Base-by-base conservation (phyloP, 129 eudicot species). In the Lonicera japonica region DNA sequence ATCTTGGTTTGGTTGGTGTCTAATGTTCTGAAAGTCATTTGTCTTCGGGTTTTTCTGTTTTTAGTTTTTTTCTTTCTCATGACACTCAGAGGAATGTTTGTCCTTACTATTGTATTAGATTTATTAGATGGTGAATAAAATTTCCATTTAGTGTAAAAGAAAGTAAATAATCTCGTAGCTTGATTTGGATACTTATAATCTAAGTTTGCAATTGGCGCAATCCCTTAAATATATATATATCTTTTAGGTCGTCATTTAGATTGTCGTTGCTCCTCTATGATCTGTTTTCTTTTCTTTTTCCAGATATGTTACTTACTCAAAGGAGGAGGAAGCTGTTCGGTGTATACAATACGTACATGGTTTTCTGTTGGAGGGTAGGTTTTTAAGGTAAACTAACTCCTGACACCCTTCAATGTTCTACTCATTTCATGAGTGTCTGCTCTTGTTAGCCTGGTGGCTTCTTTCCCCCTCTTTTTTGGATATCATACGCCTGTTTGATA, bases 281-380 rank as follows among this genome's bases (percentile, higher is more conserved):
- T 15, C 58, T 51, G 46, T 24, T 5, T 14, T 40, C 11, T 20
- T 47, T 57, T 53, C 18, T 9, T 11, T 25, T 60, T 1, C 22
- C 54, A 88, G 94, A 75, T 88, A 88, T 77, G 63, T 88, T 71
- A 88, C 96, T 65, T 88, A 69, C 71, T 79, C 94, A 57, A 88
- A 82, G 68, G 94, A 88, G 75, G 94, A 88, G 76, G 96, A 88
- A 85, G 96, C 96, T 22, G 76, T 88, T 34, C 78, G 79, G 11
- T 88, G 96, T 68, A 88, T 88, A 69, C 96, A 88, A 54, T 79
- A 86, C 60, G 87, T 88, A 48, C 96, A 88, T 82, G 96, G 90
- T 60, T 88, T 74, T 88, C 77, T 77, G 41, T 64, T 82, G 72
- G 96, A 88, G 38, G 94, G 87, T 72, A 85, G 90, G 61, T 74